Evolutionary conservation across 2,329 filamentous ascomycete genomes (phyloP), one percentile per base, ranked within the genome.

Genomic region (Aspergillus japonicus): DNA sequence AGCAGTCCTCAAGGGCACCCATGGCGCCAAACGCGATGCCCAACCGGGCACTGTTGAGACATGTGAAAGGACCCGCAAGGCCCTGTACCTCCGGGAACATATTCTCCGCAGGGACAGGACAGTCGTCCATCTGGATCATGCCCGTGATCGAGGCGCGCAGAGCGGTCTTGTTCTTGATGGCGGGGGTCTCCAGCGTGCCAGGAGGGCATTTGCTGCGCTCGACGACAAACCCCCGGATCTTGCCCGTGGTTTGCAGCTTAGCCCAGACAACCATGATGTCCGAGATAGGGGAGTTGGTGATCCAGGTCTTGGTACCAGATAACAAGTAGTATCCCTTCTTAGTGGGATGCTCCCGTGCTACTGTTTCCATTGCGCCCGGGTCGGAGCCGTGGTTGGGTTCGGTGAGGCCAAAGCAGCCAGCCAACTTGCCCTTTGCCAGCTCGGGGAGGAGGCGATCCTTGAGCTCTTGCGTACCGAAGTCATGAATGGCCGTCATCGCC

Each of bases 81-180:
- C 95, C 95, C 74, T 96, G 91, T 5, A 96, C 85, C 1, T 90
- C 85, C 0, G 93, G 93, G 70, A 99, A 92, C 92, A 99, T 96
- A 79, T 97, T 96, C 68, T 87, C 90, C 66, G 89, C 87, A 0
- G 92, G 88, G 0, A 99, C 92, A 0, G 95, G 94, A 66, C 91
- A 93, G 64, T 90, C 87, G 65, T 97, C 94, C 72, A 99, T 84
- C 68, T 96, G 92, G 66, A 99, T 97, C 95, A 98, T 98, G 59
- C 95, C 95, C 0, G 95, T 99, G 64, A 97, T 90, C 12, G 91
- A 96, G 12, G 95, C 95, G 60, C 95, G 85, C 33, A 99, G 85
- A 1, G 93, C 95, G 63, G 90, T 97, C 84, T 99, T 99, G 80
- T 98, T 87, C 81, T 96, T 96, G 75, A 99, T 89, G 12, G 90